phyloP scores from a whole-genome alignment of 2,329 filamentous ascomycete genomes.

The Fusarium mundagurra region DNA sequence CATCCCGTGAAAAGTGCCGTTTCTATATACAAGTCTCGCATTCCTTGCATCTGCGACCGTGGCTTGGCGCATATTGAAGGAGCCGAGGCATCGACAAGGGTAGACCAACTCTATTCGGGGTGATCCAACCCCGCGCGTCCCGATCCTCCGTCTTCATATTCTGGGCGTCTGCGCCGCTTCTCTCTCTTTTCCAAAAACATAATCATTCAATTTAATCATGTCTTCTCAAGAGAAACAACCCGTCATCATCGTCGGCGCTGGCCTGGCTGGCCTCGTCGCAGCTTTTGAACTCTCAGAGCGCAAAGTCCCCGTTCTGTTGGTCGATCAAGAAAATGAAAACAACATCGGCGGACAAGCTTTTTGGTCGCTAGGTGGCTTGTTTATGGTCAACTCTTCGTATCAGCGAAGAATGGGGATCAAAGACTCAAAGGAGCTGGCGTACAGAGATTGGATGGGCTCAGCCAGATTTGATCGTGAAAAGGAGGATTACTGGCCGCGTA shows the following conservation, averaged over 20 bases:
- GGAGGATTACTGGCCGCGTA: constrained; percentile 67
- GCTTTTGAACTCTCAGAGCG: constrained; percentile 65
- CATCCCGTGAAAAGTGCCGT: neutral
- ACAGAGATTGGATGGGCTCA: constrained; percentile 68
- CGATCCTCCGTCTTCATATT: neutral
- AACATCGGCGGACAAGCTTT: constrained; percentile 71
- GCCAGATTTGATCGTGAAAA: constrained; percentile 66
- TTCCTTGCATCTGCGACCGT: constrained; percentile 1
- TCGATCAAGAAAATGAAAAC: constrained; percentile 67
- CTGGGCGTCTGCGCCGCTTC: neutral
- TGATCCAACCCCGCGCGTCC: constrained; percentile 23
- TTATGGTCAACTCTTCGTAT: constrained; percentile 65
- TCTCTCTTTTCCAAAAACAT: neutral
- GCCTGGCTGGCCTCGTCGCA: constrained; percentile 68
- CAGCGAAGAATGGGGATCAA: constrained; percentile 68
- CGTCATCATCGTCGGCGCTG: constrained; percentile 67
- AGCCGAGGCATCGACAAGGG: constrained; percentile 17
- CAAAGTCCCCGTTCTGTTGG: constrained; percentile 59
- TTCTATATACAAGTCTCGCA: neutral
- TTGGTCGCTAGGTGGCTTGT: constrained; percentile 71
- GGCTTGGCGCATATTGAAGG: constrained; percentile 18
- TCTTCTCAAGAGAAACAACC: constrained; percentile 37
- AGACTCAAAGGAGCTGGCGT: constrained; percentile 65
- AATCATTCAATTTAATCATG: constrained; percentile 4
- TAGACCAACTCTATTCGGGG: neutral